Percentiles rank a stretch among this genome's conserved stretches.
phyloP scores from a whole-genome alignment of 139 green algal species.

The Haematococcus lacustris region DNA sequence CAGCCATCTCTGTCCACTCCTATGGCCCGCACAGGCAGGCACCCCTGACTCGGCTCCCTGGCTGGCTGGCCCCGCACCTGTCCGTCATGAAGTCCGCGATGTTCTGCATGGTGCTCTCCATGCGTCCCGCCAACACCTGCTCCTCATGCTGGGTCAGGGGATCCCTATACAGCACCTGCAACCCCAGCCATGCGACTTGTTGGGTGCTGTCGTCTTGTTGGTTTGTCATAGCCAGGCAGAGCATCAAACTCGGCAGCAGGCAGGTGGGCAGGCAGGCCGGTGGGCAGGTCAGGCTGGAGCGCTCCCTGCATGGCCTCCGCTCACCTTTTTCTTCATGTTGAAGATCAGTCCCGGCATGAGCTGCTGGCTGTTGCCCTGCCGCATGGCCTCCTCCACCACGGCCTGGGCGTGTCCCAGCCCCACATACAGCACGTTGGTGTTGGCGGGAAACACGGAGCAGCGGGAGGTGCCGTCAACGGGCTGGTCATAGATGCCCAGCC shows the following conservation, averaged over 20 bases:
- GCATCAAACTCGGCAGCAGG: conserved; percentile 32
- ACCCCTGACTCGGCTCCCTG: no score
- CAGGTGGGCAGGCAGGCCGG: no score
- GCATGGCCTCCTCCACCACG: neutral
- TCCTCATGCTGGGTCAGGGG: conserved; percentile 14
- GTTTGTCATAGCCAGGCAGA: neutral
- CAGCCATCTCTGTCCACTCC: no score
- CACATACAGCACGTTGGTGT: conserved; percentile 98
- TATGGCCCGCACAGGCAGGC: no score
- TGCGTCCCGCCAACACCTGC: conserved; percentile 65
- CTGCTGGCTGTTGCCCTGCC: conserved; percentile 28
- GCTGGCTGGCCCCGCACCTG: conserved; percentile 12
- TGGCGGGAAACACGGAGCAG: conserved; percentile 78
- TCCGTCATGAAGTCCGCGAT: conserved; percentile 71
- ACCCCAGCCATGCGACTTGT: neutral
- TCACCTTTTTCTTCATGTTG: conserved; percentile 96
- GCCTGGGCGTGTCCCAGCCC: conserved; percentile 38
- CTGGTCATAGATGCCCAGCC: conserved; percentile 77
- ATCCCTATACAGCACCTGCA: conserved; percentile 25
- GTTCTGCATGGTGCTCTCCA: conserved; percentile 98
- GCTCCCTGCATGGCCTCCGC: no score
- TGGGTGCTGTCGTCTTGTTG: neutral
- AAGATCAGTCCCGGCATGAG: conserved; percentile 93
- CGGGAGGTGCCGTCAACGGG: conserved; percentile 23
- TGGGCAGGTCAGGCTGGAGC: no score